These are phyloP conservation scores for Schizochytrium sp. DNA, from an alignment of 108 stramenopile genomes.

Conservation along the genomic window DNA sequence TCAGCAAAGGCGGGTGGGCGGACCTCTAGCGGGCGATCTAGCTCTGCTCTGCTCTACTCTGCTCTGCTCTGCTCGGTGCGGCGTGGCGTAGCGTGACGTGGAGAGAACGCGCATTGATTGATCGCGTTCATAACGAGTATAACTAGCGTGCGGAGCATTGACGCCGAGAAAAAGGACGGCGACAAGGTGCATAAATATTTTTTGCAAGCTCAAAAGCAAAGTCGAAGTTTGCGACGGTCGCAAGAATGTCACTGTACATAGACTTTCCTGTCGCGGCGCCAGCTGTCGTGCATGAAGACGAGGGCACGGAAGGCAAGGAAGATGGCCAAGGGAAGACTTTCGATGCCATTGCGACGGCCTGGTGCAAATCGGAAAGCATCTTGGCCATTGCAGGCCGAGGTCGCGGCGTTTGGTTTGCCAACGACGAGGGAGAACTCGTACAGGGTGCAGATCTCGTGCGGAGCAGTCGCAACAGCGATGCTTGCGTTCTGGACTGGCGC, in stretches of 20 bases:
- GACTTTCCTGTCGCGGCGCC: not conserved
- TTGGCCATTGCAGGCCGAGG: conserved; percentile 22
- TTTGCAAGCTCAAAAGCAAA: no score
- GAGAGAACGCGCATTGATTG: no score
- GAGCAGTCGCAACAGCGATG: conserved; percentile 26
- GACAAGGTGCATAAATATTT: no score
- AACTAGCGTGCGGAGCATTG: no score
- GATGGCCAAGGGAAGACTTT: not conserved
- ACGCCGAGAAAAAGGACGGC: no score
- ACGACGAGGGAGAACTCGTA: conserved; percentile 18
- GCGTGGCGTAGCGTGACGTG: no score
- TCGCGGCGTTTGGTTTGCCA: not conserved
- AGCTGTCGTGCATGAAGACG: not conserved
- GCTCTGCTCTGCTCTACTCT: no score
- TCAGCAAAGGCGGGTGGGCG: no score
- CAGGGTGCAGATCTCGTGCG: not conserved
- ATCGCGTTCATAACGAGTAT: no score
- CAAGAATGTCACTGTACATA: not conserved
- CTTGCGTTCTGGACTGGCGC: conserved; percentile 31
- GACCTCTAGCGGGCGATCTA: no score
- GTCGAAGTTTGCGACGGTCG: not conserved
- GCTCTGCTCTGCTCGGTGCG: no score
- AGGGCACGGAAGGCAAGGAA: not conserved
- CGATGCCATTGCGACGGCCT: not conserved
- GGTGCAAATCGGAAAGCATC: conserved; percentile 36